Evolutionary conservation across 73 alveolate genomes (phyloP).

Genomic region (Paramecium octaurelia): DNA sequence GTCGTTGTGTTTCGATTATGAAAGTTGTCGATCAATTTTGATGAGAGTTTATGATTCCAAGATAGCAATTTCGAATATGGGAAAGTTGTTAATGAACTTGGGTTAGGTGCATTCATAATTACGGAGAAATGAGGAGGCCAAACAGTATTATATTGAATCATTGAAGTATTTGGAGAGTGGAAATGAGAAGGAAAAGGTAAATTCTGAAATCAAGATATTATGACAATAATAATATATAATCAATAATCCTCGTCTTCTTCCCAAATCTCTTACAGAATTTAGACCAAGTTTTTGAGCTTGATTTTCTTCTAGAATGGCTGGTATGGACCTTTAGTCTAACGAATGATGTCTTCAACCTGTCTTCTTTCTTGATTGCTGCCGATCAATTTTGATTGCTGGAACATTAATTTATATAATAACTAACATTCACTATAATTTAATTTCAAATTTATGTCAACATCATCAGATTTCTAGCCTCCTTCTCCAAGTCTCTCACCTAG

Average conservation of each 20-base stretch:
- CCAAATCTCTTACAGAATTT: constrained; percentile 15
- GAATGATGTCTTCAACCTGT: neutral
- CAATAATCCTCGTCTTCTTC: constrained; percentile 41
- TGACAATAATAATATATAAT: neutral
- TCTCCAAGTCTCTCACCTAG: constrained; percentile 22
- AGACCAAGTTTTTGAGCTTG: neutral
- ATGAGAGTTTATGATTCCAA: constrained; percentile 38
- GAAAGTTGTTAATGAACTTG: constrained; percentile 5
- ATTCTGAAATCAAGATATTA: neutral
- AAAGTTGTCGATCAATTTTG: constrained; percentile 1
- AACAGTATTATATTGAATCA: neutral
- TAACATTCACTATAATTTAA: neutral
- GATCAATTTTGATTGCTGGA: neutral
- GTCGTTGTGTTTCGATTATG: constrained; percentile 11
- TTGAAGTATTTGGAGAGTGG: neutral
- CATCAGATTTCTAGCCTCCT: constrained; percentile 31
- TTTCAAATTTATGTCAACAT: constrained; percentile 30
- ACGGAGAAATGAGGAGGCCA: neutral
- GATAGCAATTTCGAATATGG: constrained; percentile 5
- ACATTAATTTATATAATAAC: neutral
- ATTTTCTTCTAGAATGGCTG: neutral
- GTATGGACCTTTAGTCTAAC: constrained; percentile 9
- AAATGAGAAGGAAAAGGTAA: neutral
- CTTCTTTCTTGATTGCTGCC: neutral
- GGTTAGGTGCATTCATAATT: constrained; percentile 10